Base-by-base conservation (phyloP, 2,329 filamentous ascomycete genomes). In the Albophoma yamanashiensis region DNA sequence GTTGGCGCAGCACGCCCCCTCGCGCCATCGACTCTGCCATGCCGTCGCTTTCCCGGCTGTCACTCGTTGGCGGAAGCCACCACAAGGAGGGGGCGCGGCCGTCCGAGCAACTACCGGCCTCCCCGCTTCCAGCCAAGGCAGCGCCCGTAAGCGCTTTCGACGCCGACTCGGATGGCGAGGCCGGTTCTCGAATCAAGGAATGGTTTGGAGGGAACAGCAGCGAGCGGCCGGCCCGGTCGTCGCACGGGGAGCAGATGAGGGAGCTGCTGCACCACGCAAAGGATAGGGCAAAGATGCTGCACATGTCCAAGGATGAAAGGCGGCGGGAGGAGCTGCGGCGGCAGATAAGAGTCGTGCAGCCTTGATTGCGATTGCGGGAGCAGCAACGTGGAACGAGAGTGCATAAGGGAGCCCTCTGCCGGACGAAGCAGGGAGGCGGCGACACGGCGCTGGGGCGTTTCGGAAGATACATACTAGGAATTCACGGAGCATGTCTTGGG, bases 301-400 rank as follows among this genome's bases (percentile, higher is more conserved):
- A 67, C 55, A 56, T 55, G 11, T 56, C 63, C 4, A 69, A 66
- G 47, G 67, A 68, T 20, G 74, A 77, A 58, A 70, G 68, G 62
- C 67, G 72, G 61, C 67, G 73, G 27, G 69, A 71, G 40, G 69
- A 71, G 31, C 62, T 78, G 55, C 71, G 72, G 64, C 70, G 69
- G 47, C 71, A 70, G 27, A 76, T 77, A 58, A 69, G 68, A 58
- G 67, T 74, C 59, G 63, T 76, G 39, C 38, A 62, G 20, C 50
- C 59, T 50, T 56, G 56, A 31, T 31, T 31, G 25, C 20, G 50
- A 31, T 31, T 31, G 25, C 20, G 50, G 20, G 17, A 36, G 15
- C 8, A 27, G 15, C 9, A 8, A 4, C 34, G 20, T 11, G 47
- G 47, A 27, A 53, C 15, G 27, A 5, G n/a, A 27, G 15, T 20